phyloP scores from a whole-genome alignment of 139 green algal genomes.

The Chlorella sorokiniana region DNA sequence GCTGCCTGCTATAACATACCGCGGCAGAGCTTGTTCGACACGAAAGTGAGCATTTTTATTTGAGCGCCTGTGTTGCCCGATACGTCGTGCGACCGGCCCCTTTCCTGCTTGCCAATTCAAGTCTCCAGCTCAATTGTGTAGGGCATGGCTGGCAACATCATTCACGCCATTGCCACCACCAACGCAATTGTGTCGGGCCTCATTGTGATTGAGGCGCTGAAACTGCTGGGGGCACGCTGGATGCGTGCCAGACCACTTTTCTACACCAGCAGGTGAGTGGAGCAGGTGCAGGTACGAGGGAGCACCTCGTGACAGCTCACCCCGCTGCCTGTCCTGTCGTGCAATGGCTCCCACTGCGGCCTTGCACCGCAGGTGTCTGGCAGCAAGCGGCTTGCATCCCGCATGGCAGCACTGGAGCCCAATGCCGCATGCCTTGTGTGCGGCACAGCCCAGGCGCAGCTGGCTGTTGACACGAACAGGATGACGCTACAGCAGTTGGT shows the following conservation, averaged over 20 bases:
- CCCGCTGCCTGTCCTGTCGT: neutral
- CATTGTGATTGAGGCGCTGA: conserved; percentile 91
- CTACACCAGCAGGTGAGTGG: conserved; percentile 45
- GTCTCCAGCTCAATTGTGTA: conserved; percentile 1
- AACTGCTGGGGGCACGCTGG: conserved; percentile 71
- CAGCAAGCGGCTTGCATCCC: conserved; percentile 46
- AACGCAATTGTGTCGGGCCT: conserved; percentile 95
- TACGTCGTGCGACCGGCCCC: too few relatives aligned
- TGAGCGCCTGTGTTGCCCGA: too few relatives aligned
- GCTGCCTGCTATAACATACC: conserved; percentile 82
- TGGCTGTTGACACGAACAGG: conserved; percentile 60
- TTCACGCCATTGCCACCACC: conserved; percentile 99
- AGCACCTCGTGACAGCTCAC: neutral
- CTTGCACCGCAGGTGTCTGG: conserved; percentile 11
- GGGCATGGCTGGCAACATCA: conserved; percentile 99
- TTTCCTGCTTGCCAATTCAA: too few relatives aligned
- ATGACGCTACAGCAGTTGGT: conserved; percentile 71
- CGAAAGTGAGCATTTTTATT: conserved; percentile 53
- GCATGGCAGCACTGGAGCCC: conserved; percentile 45
- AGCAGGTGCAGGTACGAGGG: neutral
- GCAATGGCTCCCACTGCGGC: neutral
- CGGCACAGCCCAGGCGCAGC: conserved; percentile 61
- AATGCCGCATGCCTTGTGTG: conserved; percentile 80
- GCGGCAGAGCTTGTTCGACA: conserved; percentile 81
- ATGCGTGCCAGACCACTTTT: conserved; percentile 50